Percentiles rank a stretch among this genome's conserved stretches.
These are phyloP conservation scores for Phytophthora foliorum DNA, from an alignment of 352 stramenopile species.

Conservation along the genomic window DNA sequence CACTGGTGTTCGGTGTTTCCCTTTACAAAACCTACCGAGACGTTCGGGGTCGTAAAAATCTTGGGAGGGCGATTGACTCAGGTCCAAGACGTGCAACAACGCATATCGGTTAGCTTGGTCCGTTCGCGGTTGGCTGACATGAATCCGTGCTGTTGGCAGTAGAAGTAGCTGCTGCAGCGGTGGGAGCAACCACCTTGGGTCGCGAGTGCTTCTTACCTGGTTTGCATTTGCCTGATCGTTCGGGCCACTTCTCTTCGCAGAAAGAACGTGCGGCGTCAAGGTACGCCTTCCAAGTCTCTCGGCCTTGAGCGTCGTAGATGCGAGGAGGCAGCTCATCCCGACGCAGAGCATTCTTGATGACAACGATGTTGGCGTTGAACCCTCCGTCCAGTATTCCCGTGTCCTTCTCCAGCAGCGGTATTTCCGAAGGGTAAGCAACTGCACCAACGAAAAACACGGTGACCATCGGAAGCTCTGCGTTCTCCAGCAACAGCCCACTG, in stretches of 20 bases:
- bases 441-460: slow-evolving; percentile 46
- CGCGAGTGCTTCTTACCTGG: slow-evolving; percentile 38
- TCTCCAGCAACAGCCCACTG: slow-evolving; percentile 43
- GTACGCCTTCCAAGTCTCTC: slow-evolving; percentile 52
- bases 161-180: background rate
- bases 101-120: background rate
- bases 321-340: slow-evolving; percentile 42
- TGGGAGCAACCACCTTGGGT: slow-evolving; percentile 22
- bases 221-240: slow-evolving; percentile 63
- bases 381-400: slow-evolving; percentile 26
- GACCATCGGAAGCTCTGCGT: slow-evolving; percentile 56
- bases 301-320: slow-evolving; percentile 39
- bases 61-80: too few relatives aligned
- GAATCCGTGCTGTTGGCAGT: background rate
- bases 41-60: too few relatives aligned
- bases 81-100: background rate
- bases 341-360: slow-evolving; percentile 42
- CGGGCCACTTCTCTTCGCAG: slow-evolving; percentile 76
- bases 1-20: too few relatives aligned
- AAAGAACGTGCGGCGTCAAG: slow-evolving; percentile 50
- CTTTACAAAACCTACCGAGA: too few relatives aligned
- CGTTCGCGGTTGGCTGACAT: background rate
- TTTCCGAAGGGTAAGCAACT: slow-evolving; percentile 28
- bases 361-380: slow-evolving; percentile 38
- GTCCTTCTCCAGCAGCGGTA: slow-evolving; percentile 35